Base-by-base conservation (phyloP, 202 grass and related monocot genomes). In the Zizania palustris region DNA sequence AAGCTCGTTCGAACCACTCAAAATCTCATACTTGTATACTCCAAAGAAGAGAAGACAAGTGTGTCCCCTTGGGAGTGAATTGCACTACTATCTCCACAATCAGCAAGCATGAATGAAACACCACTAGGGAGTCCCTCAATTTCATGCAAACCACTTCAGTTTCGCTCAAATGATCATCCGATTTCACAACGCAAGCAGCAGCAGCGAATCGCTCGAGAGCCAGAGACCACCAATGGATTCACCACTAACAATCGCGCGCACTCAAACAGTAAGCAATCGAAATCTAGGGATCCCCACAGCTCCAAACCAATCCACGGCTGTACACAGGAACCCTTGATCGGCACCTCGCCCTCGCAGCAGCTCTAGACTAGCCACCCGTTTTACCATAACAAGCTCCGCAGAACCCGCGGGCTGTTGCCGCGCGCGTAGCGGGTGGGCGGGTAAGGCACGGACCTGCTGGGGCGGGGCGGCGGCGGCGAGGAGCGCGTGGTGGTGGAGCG, bases 401-500 rank as follows among this genome's bases (percentile, higher is more conserved):
- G 1, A 60, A 61, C 16, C 65, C 35, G 54, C 22, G 8, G 43
- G 9, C 7, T 41, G 11, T 0, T 67, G 14, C 21, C 7, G 34
- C 7, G 16, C 4, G 33, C 16, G 28, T 28, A 28, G 28, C 28
- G 28, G 28, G 28, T 28, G 72, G 28, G 28, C 28, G 28, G 5
- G 1, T 11, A 4, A 8, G 4, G 10, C 3, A 6, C 37, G 59
- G 11, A 58, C 74, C 82, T 78, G 82, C 57, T 71, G 73, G 14
- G 65, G 44, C 45, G 65, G 65, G 9, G 65, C 57, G 48, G 74
- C 74, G 66, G 36, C 58, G n/a, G n/a, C n/a, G 48, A 78, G 74
- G 66, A 84, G 75, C 4, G 49, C 63, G 75, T 57, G 74, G 40
- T 60, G 80, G 75, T 78, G 75, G 60, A 34, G 49, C 45, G 7